Evolutionary conservation across 768 basidiomycete genomes (phyloP), one percentile per base, ranked within the genome.

Genomic region (Suillus occidentalis): DNA sequence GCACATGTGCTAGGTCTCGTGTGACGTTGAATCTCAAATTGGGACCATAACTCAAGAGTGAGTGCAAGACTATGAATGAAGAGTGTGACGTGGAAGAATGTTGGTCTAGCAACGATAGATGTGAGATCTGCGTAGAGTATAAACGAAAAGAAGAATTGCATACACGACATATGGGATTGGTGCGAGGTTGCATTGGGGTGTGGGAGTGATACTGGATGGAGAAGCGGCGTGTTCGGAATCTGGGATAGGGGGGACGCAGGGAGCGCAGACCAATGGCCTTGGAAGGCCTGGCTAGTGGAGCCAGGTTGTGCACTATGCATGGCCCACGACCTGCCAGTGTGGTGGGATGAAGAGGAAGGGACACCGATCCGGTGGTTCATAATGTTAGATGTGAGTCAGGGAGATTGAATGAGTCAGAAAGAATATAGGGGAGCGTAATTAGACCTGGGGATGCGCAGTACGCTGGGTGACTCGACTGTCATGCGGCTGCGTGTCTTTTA

Each of bases 171-270:
- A 22, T 72, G 65, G 16, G 68, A 37, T 53, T 74, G 36, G n/a
- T 25, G 40, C 0, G 73, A 67, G 10, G 70, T 61, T 6, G 76
- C 68, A 57, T 76, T 77, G 6, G 75, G 76, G 55, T 76, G 76
- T n/a, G 75, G 75, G 18, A 76, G 39, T 25, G 76, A 73, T 18
- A 76, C 75, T 5, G 75, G 67, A 20, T 63, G 68, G 39, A 75
- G 56, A 31, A 68, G 70, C 0, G 76, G 75, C 0, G 75, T 59
- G 34, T 66, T 12, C 0, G 75, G 76, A 50, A 69, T 75, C 22
- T 68, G 65, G 2, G 67, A 71, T 3, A 73, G 68, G 0, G 72
- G 67, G 12, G 61, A 14, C 7, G 69, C 57, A 12, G 74, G 31
- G 66, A 42, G 63, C 56, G 65, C 13, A 28, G 50, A 37, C 47